Percentiles rank a stretch among this genome's conserved stretches.
phyloP scores from a whole-genome alignment of 1,284 basidiomycete species.

The Cryptococcus amylolentus region DNA sequence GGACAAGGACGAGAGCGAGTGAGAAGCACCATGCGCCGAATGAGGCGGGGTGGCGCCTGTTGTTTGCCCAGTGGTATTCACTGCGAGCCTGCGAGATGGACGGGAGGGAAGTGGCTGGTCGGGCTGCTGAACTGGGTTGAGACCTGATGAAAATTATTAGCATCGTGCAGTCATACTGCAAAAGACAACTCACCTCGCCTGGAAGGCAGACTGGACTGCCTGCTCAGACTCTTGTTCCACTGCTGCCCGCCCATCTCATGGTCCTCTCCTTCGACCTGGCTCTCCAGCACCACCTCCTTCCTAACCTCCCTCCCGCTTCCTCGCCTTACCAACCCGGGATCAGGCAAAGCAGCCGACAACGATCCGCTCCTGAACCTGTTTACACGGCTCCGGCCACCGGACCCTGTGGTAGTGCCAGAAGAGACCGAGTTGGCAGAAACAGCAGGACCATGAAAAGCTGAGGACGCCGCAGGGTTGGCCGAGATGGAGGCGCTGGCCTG shows the following conservation, averaged over 20 bases:
- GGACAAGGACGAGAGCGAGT: constrained; percentile 39
- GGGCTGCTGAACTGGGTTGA: constrained; percentile 10
- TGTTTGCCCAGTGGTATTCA: constrained; percentile 2
- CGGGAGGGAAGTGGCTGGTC: constrained; percentile 25
- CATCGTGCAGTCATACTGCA: not conserved
- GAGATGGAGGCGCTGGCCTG: constrained; percentile 28
- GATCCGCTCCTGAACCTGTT: not conserved
- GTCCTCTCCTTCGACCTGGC: constrained; percentile 22
- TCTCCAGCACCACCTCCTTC: constrained; percentile 25
- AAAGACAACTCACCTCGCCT: constrained; percentile 34
- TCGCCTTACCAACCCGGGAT: constrained; percentile 23
- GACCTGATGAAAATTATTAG: constrained; percentile 1
- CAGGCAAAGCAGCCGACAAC: constrained; percentile 4
- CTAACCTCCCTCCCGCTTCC: constrained; percentile 27
- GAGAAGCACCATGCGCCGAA: constrained; percentile 27
- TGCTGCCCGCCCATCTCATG: constrained; percentile 17
- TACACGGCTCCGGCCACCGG: not conserved
- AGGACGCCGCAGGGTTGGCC: constrained; percentile 21
- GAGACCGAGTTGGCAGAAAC: constrained; percentile 3
- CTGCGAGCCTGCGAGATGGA: constrained; percentile 34
- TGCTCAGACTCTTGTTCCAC: constrained; percentile 37
- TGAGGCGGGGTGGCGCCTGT: constrained; percentile 15
- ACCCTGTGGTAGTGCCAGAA: not conserved
- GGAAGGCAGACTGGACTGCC: constrained; percentile 43
- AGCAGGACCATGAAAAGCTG: constrained; percentile 25